Evolutionary conservation across 805 yeast genomes (phyloP).

Genomic region (Grigorovia yakushimaensis): DNA sequence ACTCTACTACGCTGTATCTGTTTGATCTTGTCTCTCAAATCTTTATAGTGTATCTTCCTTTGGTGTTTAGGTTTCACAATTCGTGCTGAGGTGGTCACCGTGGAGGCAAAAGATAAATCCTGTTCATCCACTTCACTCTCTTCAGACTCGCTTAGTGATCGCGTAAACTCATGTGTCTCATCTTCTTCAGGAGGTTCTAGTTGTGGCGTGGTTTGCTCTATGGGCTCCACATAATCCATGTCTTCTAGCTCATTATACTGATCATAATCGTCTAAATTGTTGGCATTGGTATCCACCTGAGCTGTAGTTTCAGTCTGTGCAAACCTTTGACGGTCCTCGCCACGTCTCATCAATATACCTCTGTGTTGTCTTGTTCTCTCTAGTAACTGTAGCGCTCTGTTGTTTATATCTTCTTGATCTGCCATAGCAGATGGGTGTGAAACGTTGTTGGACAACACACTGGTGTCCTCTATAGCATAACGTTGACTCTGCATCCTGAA

Average conservation of each 20-base stretch:
- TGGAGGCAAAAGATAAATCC: background rate
- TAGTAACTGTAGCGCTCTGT: constrained; percentile 21
- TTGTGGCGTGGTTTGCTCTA: background rate
- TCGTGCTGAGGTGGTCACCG: background rate
- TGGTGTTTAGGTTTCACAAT: background rate
- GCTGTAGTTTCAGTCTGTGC: constrained; percentile 5
- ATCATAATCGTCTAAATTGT: background rate
- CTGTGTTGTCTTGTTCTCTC: constrained; percentile 26
- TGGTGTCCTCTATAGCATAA: constrained; percentile 1
- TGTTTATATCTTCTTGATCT: constrained; percentile 22
- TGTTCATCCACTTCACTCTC: background rate
- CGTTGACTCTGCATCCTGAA: constrained; percentile 6
- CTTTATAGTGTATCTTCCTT: background rate
- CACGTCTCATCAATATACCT: constrained; percentile 9
- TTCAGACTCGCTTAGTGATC: background rate
- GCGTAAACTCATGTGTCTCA: too few species aligned
- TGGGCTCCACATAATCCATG: background rate
- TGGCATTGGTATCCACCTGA: background rate
- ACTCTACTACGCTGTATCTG: constrained; percentile 1
- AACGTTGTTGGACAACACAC: constrained; percentile 8
- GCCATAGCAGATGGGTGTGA: constrained; percentile 10
- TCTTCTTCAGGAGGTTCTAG: background rate
- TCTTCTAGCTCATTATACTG: background rate
- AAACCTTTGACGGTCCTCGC: constrained; percentile 10
- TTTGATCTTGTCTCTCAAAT: constrained; percentile 1